Evolutionary conservation across 352 stramenopile species (phyloP).

Genomic region (Phytopythium kandeliae): DNA sequence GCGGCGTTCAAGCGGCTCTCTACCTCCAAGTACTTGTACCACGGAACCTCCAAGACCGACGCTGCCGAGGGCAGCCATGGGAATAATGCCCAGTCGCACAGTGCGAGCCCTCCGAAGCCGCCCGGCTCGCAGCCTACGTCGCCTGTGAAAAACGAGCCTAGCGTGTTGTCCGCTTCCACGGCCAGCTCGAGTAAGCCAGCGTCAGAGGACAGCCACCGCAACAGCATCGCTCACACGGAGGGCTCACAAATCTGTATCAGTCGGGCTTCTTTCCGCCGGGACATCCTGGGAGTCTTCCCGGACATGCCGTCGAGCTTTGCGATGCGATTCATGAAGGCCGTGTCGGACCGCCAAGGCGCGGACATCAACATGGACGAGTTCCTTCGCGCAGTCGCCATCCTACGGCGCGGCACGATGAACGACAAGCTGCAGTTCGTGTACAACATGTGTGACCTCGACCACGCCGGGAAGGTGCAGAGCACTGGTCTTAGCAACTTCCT

Average conservation of each 20-base stretch:
- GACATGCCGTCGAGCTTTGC: conserved; percentile 87
- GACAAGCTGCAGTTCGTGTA: conserved; percentile 81
- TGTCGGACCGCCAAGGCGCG: conserved; percentile 73
- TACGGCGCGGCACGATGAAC: conserved; percentile 63
- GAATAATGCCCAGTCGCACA: conserved; percentile 9
- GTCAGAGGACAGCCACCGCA: conserved; percentile 27
- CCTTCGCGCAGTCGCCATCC: conserved; percentile 68
- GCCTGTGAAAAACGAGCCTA: conserved; percentile 28
- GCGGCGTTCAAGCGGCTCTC: conserved; percentile 74
- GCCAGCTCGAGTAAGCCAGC: conserved; percentile 7
- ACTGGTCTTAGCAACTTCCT: conserved; percentile 84
- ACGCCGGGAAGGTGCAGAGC: conserved; percentile 81
- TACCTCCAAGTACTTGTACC: conserved; percentile 81
- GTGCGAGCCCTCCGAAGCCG: conserved; percentile 9
- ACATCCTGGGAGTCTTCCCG: conserved; percentile 85
- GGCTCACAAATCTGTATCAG: conserved; percentile 79
- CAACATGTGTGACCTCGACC: conserved; percentile 86
- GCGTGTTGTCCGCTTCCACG: conserved; percentile 2
- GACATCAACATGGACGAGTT: conserved; percentile 90
- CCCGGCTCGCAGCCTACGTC: conserved; percentile 23
- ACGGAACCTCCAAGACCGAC: conserved; percentile 40
- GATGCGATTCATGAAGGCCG: conserved; percentile 86
- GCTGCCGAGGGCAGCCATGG: conserved; percentile 14
- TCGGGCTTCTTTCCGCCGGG: conserved; percentile 74
- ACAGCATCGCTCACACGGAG: conserved; percentile 57